These are phyloP conservation scores for Mycena rebaudengoi DNA, from an alignment of 768 basidiomycete genomes.

Conservation along the genomic window DNA sequence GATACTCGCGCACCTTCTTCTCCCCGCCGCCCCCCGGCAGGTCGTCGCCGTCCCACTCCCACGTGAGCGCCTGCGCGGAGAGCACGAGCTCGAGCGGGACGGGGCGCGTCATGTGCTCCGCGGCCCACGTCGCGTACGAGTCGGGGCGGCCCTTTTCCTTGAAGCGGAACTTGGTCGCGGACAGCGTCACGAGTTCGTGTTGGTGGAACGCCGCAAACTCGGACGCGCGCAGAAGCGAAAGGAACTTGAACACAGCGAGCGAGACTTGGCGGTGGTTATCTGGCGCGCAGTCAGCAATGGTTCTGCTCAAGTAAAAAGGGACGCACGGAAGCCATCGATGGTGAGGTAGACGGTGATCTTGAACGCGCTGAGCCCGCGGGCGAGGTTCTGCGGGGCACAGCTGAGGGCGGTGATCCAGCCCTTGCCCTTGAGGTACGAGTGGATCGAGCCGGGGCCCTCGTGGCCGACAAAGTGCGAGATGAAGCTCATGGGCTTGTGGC, in stretches of 20 bases:
- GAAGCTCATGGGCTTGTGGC: conserved; percentile 79
- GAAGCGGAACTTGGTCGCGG: conserved; percentile 83
- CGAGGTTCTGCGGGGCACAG: conserved; percentile 74
- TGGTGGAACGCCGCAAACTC: conserved; percentile 73
- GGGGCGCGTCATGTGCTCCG: conserved; percentile 82
- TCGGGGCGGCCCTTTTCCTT: conserved; percentile 85
- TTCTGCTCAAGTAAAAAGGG: not conserved
- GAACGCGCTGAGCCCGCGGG: conserved; percentile 89
- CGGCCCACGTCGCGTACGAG: conserved; percentile 77
- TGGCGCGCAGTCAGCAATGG: conserved; percentile 40
- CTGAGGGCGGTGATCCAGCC: conserved; percentile 86
- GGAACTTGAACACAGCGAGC: conserved; percentile 79
- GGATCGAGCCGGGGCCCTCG: conserved; percentile 91
- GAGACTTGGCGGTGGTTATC: conserved; percentile 81
- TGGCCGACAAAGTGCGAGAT: conserved; percentile 88
- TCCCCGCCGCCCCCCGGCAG: conserved; percentile 48
- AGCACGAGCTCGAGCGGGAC: conserved; percentile 82
- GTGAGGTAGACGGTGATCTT: conserved; percentile 86
- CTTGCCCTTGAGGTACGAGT: conserved; percentile 88
- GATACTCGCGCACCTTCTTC: conserved; percentile 64
- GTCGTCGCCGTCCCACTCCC: conserved; percentile 72
- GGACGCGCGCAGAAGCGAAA: conserved; percentile 71
- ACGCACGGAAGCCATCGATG: conserved; percentile 84
- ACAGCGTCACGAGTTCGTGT: conserved; percentile 76
- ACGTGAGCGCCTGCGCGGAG: conserved; percentile 72